These are phyloP conservation scores for Themeda triandra DNA, from an alignment of 176 grass and related monocot genomes.

Conservation along the genomic window DNA sequence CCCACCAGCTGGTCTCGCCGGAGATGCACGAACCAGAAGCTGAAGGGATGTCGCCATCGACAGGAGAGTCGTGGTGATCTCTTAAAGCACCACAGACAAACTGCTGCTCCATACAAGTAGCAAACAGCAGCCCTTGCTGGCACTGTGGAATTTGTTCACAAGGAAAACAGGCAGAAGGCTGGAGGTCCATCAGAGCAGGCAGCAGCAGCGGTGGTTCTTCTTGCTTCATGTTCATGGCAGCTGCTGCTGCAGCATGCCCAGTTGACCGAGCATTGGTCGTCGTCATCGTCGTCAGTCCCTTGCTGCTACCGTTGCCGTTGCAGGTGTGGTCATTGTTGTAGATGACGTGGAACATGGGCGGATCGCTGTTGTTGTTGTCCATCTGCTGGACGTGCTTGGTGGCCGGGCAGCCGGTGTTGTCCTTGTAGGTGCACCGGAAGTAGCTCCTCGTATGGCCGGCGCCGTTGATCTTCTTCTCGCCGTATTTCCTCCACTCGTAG, in stretches of 20 bases:
- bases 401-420: neutral
- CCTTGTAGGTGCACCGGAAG: constrained; percentile 28
- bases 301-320: neutral
- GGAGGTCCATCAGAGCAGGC: neutral
- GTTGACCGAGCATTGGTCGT: no score
- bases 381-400: constrained; percentile 20
- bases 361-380: neutral
- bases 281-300: no score
- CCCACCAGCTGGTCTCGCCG: neutral
- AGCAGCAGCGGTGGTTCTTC: neutral
- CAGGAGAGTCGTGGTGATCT: neutral
- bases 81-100: neutral
- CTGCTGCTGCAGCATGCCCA: neutral
- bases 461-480: constrained; percentile 74
- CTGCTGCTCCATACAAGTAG: neutral
- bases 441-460: neutral
- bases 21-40: neutral
- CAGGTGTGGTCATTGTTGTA: constrained; percentile 29
- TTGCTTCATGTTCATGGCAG: neutral
- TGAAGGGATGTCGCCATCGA: neutral
- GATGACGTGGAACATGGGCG: constrained; percentile 12
- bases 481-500: constrained; percentile 74
- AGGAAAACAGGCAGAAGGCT: neutral
- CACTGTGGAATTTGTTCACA: neutral
- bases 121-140: neutral